Evolutionary conservation across 1,139 yeast species (phyloP).

Genomic region (Kazachstania sp.): DNA sequence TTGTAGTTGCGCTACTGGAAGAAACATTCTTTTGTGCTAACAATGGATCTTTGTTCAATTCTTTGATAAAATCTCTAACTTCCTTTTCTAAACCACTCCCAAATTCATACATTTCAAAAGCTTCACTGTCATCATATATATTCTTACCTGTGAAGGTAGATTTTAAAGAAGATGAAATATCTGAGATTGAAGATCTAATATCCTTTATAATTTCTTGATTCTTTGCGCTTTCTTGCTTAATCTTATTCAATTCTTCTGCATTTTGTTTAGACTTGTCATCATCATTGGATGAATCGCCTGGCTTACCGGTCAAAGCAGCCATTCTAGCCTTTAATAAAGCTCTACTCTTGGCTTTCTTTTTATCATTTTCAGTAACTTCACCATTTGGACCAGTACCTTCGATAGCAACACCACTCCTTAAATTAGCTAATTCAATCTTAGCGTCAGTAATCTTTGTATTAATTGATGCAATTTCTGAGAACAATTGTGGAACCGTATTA

Average conservation of each 20-base stretch:
- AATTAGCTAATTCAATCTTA: constrained; percentile 56
- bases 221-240: constrained; percentile 47
- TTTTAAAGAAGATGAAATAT: constrained; percentile 59
- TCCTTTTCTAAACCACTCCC: constrained; percentile 71
- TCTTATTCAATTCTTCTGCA: constrained; percentile 46
- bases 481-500: constrained; percentile 61
- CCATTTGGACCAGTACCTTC: constrained; percentile 84
- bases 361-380: constrained; percentile 70
- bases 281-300: constrained; percentile 38
- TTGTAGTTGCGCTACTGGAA: background rate
- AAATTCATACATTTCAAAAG: constrained; percentile 70
- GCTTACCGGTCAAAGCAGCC: constrained; percentile 85
- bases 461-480: constrained; percentile 50
- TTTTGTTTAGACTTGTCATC: constrained; percentile 51
- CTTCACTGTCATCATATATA: constrained; percentile 38
- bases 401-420: constrained; percentile 58
- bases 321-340: constrained; percentile 73
- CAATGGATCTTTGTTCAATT: constrained; percentile 33
- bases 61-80: constrained; percentile 56
- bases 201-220: constrained; percentile 58
- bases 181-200: constrained; percentile 64
- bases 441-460: constrained; percentile 63
- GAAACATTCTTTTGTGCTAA: constrained; percentile 1
- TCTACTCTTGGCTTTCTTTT: constrained; percentile 68
- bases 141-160: constrained; percentile 34